Percentiles rank a stretch among this genome's conserved stretches.
Conservation (phyloP, 2,329 filamentous ascomycete species). For the Dendrostoma leiphaemia region DNA sequence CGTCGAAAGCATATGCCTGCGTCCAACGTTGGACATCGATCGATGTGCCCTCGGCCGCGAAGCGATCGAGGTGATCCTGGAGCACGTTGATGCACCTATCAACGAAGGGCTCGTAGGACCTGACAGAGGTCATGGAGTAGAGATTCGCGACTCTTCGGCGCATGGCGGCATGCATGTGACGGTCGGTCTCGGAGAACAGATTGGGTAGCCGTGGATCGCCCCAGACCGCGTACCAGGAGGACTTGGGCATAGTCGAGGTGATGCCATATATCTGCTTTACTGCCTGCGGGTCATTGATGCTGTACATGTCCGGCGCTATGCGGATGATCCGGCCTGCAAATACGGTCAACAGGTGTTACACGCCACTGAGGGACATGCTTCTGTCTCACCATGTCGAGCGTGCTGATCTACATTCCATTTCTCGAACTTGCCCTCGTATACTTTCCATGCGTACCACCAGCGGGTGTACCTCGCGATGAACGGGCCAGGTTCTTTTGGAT, state of each 20-base stretch:
- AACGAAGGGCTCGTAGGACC: conserved; percentile 3
- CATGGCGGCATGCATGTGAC: not conserved
- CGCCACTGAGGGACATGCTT: not conserved
- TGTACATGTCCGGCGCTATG: not conserved
- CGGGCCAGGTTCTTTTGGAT: not conserved
- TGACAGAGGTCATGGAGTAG: conserved; percentile 2
- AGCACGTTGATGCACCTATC: not conserved
- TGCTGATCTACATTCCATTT: not conserved
- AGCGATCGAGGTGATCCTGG: not conserved
- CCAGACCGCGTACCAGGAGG: not conserved
- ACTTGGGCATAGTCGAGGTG: not conserved
- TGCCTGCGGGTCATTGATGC: not conserved
- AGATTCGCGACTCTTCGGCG: not conserved
- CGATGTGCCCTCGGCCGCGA: not conserved
- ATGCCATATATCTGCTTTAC: conserved; percentile 2
- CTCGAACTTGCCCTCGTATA: not conserved
- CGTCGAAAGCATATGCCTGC: conserved; percentile 2
- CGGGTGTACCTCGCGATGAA: not conserved
- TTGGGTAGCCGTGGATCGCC: not conserved
- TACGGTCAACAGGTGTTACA: not conserved
- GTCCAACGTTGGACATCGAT: not conserved
- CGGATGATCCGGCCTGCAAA: conserved; percentile 1
- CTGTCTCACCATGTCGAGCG: not conserved
- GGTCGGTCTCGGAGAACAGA: not conserved
- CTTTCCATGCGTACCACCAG: not conserved